Evolutionary conservation across 1,284 basidiomycete species (phyloP).

Genomic region (Fomitopsis schrenkii): DNA sequence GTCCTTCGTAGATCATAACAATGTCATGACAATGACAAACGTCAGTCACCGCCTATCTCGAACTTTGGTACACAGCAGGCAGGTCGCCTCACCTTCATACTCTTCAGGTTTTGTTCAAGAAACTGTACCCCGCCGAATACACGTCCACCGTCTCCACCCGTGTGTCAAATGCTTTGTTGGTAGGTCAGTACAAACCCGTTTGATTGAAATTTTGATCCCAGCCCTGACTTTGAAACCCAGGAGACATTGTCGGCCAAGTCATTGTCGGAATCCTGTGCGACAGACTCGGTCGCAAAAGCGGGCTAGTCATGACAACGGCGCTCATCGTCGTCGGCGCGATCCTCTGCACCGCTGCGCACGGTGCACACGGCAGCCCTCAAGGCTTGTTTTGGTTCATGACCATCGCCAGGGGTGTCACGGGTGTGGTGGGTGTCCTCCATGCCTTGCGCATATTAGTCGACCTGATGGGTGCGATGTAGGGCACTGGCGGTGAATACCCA

Average conservation of each 20-base stretch:
- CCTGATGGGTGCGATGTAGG: constrained; percentile 28
- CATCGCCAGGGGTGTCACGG: constrained; percentile 67
- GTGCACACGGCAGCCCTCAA: constrained; percentile 48
- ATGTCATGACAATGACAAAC: constrained; percentile 3
- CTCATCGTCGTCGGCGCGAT: constrained; percentile 71
- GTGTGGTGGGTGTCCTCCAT: constrained; percentile 44
- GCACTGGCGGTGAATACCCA: constrained; percentile 79
- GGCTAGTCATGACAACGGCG: constrained; percentile 65
- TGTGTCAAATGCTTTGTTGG: constrained; percentile 69
- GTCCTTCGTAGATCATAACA: neutral
- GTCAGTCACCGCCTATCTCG: neutral
- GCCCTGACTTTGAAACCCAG: constrained; percentile 23
- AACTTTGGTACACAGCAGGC: neutral
- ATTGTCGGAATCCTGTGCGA: constrained; percentile 69
- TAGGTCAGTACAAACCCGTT: constrained; percentile 40
- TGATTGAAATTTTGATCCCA: neutral
- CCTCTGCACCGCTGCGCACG: constrained; percentile 69
- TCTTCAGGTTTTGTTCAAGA: constrained; percentile 55
- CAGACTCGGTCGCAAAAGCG: constrained; percentile 66
- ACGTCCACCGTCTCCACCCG: constrained; percentile 60
- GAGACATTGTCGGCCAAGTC: constrained; percentile 65
- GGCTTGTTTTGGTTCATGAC: constrained; percentile 80
- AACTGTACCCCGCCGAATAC: constrained; percentile 56
- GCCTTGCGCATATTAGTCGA: too few species aligned
- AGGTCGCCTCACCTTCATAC: neutral